A percentile compares a stretch with the other conserved stretches of the same genome.
These are phyloP conservation scores for Fistulinella prunicolor DNA, from an alignment of 768 basidiomycete species.

Conservation along the genomic window DNA sequence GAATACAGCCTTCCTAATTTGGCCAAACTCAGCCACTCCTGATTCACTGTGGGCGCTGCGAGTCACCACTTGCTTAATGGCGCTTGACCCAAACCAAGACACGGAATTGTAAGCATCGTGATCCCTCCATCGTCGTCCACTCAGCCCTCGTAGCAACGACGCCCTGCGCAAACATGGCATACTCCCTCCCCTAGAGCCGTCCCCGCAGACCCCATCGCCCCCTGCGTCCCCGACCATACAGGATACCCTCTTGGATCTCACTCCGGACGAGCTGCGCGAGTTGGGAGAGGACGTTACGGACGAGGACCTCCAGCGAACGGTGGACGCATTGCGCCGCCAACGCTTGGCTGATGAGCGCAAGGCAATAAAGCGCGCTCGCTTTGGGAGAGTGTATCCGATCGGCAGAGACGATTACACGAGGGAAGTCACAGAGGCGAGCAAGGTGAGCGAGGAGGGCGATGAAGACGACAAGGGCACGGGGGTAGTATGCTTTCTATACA, in stretches of 20 bases:
- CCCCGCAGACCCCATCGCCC: constrained; percentile 77
- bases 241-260: constrained; percentile 63
- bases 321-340: constrained; percentile 62
- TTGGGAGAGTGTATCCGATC: constrained; percentile 86
- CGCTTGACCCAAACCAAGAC: constrained; percentile 84
- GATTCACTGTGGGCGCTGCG: constrained; percentile 13
- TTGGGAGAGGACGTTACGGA: constrained; percentile 71
- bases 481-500: constrained; percentile 92
- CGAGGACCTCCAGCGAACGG: constrained; percentile 72
- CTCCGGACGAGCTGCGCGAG: constrained; percentile 60
- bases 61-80: too few relatives aligned
- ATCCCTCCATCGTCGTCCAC: not conserved
- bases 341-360: constrained; percentile 61
- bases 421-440: constrained; percentile 93
- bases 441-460: constrained; percentile 60
- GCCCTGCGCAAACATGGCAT: constrained; percentile 91
- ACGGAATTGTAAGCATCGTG: constrained; percentile 81
- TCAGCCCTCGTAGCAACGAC: constrained; percentile 67
- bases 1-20: constrained; percentile 33
- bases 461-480: constrained; percentile 76
- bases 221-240: constrained; percentile 72
- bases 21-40: not conserved
- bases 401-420: constrained; percentile 90
- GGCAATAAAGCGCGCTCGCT: constrained; percentile 60
- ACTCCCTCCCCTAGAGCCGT: constrained; percentile 67